Base-by-base conservation (phyloP, 495 filamentous ascomycete species). In the Hypoxylon rickii region DNA sequence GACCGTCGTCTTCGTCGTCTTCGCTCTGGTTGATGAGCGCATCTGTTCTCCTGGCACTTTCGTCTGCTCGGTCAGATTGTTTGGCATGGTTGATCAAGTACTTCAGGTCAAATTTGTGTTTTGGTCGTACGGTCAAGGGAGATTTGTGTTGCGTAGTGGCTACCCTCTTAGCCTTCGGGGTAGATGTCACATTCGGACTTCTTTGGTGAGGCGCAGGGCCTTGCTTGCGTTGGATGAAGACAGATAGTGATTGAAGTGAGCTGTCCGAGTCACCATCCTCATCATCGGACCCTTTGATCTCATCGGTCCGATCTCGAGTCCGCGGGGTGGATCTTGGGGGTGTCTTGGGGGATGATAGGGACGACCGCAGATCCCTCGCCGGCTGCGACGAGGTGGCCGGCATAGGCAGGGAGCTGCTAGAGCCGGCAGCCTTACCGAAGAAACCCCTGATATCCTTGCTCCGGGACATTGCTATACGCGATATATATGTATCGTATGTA, bases 201-300 rank as follows among this genome's bases (percentile, higher is more conserved):
- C 63, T 51, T 26, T 38, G 31, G 7, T 66, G 50, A 42, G 45
- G 61, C 40, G 55, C 49, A 32, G 53, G 58, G 11, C 46, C 62
- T 16, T 38, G 24, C 42, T 62, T 66, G 15, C 44, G 58, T 11
- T 61, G 42, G 5, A 66, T 50, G 32, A 62, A 59, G 2, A 51
- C 51, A 10, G 59, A 58, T 37, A 69, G 64, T 6, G 66, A 69
- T 32, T 65, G 63, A 12, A 69, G 50, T 19, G 57, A 59, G 45
- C 58, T 68, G 47, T 84, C 76, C 0, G 83, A 85, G 52, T 83
- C 83, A 1, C 72, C 76, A 7, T 82, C 83, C 19, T 89, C 88
- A 45, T 85, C 85, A 61, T 92, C 89, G 0, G 89, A 92, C 50
- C 74, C 79, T 34, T 76, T 79, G 44, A 90, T 86, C 21, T 88